phyloP scores from a whole-genome alignment of 2,329 filamentous ascomycete species.

The Aspergillus spinulosporus region DNA sequence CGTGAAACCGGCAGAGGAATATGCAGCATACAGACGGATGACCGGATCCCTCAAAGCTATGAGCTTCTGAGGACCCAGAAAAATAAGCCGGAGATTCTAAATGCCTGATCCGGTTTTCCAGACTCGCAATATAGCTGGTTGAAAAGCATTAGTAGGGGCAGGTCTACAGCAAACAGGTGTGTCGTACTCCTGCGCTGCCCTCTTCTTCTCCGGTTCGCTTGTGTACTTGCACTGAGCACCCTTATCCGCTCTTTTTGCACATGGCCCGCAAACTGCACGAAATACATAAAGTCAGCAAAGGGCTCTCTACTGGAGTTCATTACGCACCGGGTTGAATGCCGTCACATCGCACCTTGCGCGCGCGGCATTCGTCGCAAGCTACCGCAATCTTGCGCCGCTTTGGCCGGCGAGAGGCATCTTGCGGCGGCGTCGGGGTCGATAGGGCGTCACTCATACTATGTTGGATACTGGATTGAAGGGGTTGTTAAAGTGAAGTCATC shows the following conservation, averaged over 20 bases:
- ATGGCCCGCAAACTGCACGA: constrained; percentile 33
- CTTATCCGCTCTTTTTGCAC: constrained; percentile 24
- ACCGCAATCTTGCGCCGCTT: constrained; percentile 24
- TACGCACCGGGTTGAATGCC: constrained; percentile 22
- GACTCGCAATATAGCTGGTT: constrained; percentile 29
- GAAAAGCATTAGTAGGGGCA: too few species aligned
- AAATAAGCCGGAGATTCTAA: constrained; percentile 18
- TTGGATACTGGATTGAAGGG: not conserved
- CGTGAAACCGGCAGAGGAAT: not conserved
- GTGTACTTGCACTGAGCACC: constrained; percentile 29
- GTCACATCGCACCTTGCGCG: constrained; percentile 24
- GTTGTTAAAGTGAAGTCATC: not conserved
- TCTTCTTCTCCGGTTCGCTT: constrained; percentile 31
- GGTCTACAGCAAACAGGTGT: not conserved
- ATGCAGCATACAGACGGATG: constrained; percentile 14
- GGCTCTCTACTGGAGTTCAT: too few species aligned
- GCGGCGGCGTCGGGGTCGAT: not conserved
- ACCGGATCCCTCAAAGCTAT: constrained; percentile 7
- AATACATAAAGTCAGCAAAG: constrained; percentile 5
- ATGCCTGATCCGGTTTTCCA: constrained; percentile 32
- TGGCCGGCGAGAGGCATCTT: not conserved
- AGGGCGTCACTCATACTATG: constrained; percentile 4
- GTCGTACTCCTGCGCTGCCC: constrained; percentile 26
- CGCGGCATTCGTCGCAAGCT: constrained; percentile 23
- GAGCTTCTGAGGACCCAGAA: not conserved